phyloP scores from a whole-genome alignment of 495 filamentous ascomycete genomes.

The Neurospora intermedia region DNA sequence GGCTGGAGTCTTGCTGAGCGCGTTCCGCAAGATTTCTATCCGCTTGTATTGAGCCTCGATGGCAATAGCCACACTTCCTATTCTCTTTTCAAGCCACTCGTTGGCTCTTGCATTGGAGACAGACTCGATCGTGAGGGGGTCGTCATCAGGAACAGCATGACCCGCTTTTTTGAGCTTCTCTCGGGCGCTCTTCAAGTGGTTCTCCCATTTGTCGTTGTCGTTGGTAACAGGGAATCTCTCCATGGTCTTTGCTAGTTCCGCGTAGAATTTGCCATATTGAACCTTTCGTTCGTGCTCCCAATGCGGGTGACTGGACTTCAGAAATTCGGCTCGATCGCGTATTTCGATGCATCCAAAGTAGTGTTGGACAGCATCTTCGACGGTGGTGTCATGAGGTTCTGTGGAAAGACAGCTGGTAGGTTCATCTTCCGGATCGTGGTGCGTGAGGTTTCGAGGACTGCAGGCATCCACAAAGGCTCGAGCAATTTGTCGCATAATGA shows the following conservation, averaged over 20 bases:
- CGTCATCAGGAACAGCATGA: neutral
- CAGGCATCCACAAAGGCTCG: neutral
- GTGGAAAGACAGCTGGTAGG: constrained; percentile 4
- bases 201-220: neutral
- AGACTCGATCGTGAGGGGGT: neutral
- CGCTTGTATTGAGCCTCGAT: constrained; percentile 10
- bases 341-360: constrained; percentile 26
- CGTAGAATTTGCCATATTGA: neutral
- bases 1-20: constrained; percentile 2
- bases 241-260: neutral
- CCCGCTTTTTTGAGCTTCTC: neutral
- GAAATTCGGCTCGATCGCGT: constrained; percentile 11
- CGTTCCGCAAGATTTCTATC: constrained; percentile 11
- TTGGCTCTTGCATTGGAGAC: neutral
- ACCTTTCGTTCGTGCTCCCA: constrained; percentile 10
- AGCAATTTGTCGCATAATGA: neutral
- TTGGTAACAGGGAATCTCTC: neutral
- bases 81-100: constrained; percentile 6
- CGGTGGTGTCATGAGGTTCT: constrained; percentile 1
- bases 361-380: constrained; percentile 22
- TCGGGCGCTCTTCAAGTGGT: neutral
- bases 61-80: constrained; percentile 8
- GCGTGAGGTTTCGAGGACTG: neutral
- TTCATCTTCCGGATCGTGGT: neutral
- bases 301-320: constrained; percentile 1